Conservation (phyloP, 1,284 basidiomycete genomes). For the Ceratobasidium sp. region DNA sequence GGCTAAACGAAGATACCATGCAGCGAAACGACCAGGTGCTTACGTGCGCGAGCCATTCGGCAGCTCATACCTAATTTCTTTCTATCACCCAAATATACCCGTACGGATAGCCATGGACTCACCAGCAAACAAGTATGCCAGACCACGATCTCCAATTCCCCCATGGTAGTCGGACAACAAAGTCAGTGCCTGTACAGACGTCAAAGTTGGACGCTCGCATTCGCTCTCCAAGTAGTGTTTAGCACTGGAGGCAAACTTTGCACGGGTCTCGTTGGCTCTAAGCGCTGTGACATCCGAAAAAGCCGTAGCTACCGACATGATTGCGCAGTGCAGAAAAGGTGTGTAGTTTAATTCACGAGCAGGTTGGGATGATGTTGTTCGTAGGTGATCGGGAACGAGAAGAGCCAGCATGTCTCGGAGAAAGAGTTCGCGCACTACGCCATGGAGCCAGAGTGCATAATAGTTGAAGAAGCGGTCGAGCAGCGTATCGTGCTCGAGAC, state of each 20-base stretch:
- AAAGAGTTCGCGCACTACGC: slow-evolving; percentile 63
- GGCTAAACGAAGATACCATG: neutral
- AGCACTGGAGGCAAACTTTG: slow-evolving; percentile 64
- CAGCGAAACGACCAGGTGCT: slow-evolving; percentile 46
- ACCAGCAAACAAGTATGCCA: slow-evolving; percentile 51
- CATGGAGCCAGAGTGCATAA: slow-evolving; percentile 67
- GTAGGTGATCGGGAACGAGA: slow-evolving; percentile 8
- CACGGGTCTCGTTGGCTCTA: slow-evolving; percentile 60
- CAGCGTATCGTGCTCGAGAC: slow-evolving; percentile 52
- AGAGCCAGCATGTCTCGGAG: slow-evolving; percentile 63
- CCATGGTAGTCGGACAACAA: slow-evolving; percentile 70
- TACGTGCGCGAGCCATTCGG: slow-evolving; percentile 60
- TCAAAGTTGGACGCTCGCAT: slow-evolving; percentile 66
- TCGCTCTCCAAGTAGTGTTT: slow-evolving; percentile 67
- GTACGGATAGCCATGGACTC: slow-evolving; percentile 4
- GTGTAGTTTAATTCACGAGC: slow-evolving; percentile 70
- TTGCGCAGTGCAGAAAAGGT: slow-evolving; percentile 75
- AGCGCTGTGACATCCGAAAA: slow-evolving; percentile 68
- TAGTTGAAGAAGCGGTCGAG: slow-evolving; percentile 70
- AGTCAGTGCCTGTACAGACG: slow-evolving; percentile 67
- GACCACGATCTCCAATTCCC: slow-evolving; percentile 53
- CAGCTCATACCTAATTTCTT: slow-evolving; percentile 62
- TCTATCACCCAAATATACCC: neutral
- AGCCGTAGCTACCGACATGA: slow-evolving; percentile 68
- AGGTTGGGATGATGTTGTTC: slow-evolving; percentile 49